A percentile compares a stretch with the other conserved stretches of the same genome.
Evolutionary conservation across 768 basidiomycete genomes (phyloP).

Genomic region (Filobasidium floriforme): DNA sequence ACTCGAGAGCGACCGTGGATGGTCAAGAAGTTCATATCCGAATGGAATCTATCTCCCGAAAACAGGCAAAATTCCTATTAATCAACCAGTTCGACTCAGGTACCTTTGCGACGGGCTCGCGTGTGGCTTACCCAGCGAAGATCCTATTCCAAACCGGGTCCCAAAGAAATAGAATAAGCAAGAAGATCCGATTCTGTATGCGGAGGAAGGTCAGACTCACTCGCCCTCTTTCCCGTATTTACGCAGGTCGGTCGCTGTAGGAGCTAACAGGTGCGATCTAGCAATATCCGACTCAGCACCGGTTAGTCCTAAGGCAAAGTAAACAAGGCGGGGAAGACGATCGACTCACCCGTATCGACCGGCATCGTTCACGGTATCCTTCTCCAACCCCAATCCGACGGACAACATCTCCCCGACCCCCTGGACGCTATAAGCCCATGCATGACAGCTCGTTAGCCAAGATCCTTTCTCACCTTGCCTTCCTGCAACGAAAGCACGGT

Average conservation of each 20-base stretch:
- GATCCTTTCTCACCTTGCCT: no score
- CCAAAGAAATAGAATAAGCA: no score
- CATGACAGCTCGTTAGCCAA: no score
- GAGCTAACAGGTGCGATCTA: constrained; percentile 80
- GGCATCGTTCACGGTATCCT: constrained; percentile 65
- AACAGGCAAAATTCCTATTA: constrained; percentile 48
- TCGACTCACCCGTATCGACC: constrained; percentile 70
- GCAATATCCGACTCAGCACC: no score
- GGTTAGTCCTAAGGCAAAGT: no score
- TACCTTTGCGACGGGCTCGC: background rate
- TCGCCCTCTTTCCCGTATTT: constrained; percentile 65
- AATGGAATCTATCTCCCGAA: constrained; percentile 78
- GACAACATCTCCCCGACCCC: constrained; percentile 83
- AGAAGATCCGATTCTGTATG: no score
- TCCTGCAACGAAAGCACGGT: background rate
- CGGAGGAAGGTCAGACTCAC: no score
- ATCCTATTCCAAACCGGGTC: background rate
- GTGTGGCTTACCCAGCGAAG: constrained; percentile 15
- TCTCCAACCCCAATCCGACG: constrained; percentile 67
- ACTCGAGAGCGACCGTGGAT: constrained; percentile 42
- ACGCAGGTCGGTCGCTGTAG: constrained; percentile 80
- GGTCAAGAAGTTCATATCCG: constrained; percentile 78
- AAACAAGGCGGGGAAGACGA: no score
- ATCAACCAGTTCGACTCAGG: background rate
- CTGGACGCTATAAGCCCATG: constrained; percentile 61